A percentile compares a stretch with the other conserved stretches of the same genome.
phyloP scores from a whole-genome alignment of 768 basidiomycete species.

The Suillus decipiens region DNA sequence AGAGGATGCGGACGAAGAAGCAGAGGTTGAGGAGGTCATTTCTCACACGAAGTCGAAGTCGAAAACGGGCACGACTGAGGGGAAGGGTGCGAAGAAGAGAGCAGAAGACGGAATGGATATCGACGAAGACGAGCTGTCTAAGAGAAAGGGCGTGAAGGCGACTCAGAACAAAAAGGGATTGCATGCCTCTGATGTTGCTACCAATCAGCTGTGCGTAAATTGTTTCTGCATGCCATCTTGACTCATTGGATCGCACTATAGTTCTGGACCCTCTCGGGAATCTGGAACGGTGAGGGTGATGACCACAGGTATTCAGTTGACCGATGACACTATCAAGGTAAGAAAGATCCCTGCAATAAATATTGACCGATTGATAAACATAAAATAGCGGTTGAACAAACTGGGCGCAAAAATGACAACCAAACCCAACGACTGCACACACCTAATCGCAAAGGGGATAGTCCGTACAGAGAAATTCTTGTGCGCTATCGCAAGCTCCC shows the following conservation, averaged over 20 bases:
- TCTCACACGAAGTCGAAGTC: conserved; percentile 18
- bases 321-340: conserved; percentile 62
- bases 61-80: conserved; percentile 10
- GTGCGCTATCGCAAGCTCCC: conserved; percentile 65
- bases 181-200: neutral
- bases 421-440: conserved; percentile 70
- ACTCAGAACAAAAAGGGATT: conserved; percentile 17
- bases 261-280: conserved; percentile 4
- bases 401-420: conserved; percentile 68
- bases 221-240: neutral
- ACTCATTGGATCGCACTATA: neutral
- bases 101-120: conserved; percentile 12
- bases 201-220: conserved; percentile 9
- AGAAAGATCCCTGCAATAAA: conserved; percentile 17
- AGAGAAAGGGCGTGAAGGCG: conserved; percentile 12
- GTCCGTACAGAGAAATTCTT: conserved; percentile 90
- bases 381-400: conserved; percentile 53
- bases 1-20: conserved; percentile 29
- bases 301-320: conserved; percentile 65
- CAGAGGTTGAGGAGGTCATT: conserved; percentile 22
- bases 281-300: conserved; percentile 49
- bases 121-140: conserved; percentile 7
- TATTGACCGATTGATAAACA: conserved; percentile 1
- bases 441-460: conserved; percentile 68
- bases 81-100: conserved; percentile 4